Conservation (phyloP, 768 basidiomycete genomes). For the Udeniomyces megalosporus region DNA sequence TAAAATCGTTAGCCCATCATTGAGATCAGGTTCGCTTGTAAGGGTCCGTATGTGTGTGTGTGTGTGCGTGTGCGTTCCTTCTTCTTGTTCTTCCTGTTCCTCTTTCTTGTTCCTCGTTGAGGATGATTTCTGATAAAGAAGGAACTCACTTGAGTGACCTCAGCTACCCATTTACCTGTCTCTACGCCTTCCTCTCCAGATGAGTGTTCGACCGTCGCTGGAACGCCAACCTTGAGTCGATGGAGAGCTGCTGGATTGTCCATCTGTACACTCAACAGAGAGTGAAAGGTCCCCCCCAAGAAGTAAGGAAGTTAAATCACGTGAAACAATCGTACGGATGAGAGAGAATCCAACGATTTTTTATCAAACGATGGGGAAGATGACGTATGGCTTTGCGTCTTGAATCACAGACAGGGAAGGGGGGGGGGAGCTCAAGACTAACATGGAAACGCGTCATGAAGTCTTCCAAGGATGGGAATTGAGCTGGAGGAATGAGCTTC, state of each 20-base stretch:
- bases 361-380: background rate
- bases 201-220: slow-evolving; percentile 90
- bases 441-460: slow-evolving; percentile 85
- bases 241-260: slow-evolving; percentile 85
- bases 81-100: too few relatives aligned
- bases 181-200: slow-evolving; percentile 62
- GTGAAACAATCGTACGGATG: background rate
- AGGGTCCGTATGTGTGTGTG: too few relatives aligned
- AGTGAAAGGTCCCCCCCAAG: background rate
- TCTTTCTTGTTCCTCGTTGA: too few relatives aligned
- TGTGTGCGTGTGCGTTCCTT: too few relatives aligned
- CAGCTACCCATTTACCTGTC: slow-evolving; percentile 91
- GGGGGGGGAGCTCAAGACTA: slow-evolving; percentile 21
- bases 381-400: too few relatives aligned
- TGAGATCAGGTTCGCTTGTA: background rate
- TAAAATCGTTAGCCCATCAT: too few relatives aligned
- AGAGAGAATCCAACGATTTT: too few relatives aligned
- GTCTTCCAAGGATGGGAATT: slow-evolving; percentile 65
- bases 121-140: too few relatives aligned
- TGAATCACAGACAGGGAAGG: too few relatives aligned
- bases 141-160: slow-evolving; percentile 70
- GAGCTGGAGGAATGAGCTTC: slow-evolving; percentile 69
- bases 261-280: slow-evolving; percentile 40
- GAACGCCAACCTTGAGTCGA: slow-evolving; percentile 76
- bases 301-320: background rate